Evolutionary conservation across 352 stramenopile species (phyloP), one percentile per base, ranked within the genome.

Genomic region (Pythium periplocum): DNA sequence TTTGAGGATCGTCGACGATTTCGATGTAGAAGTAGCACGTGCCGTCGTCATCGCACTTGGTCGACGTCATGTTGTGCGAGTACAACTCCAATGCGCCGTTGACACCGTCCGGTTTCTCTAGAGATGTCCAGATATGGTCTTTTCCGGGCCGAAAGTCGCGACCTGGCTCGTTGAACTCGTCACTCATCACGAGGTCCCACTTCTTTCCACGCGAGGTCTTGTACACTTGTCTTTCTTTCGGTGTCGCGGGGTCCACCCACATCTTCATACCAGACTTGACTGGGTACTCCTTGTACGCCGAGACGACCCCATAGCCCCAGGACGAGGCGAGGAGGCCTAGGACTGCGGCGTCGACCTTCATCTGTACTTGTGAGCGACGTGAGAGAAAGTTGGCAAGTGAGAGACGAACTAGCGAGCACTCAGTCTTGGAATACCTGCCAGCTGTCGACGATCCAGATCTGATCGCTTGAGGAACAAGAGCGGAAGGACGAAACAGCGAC

Each of bases 41-140:
- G 52, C 53, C 67, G 59, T 77, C 64, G 34, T 47, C 57, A 30
- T 78, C 69, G 44, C 74, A 85, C 43, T 72, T 76, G 10, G 75
- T 84, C 8, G 62, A 82, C 10, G 73, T 77, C 64, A 95, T 96
- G 34, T 80, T 87, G 52, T 86, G 83, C 45, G 90, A 90, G 71
- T 98, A 98, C 58, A 97, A 89, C 42, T 98, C 88, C 32, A 97
- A 69, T 2, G 91, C 92, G 11, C 74, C 78, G 51, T 96, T 96
- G n/a, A 90, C 93, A 55, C 91, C 90, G 62, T 98, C 92, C 48
- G 97, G 96, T 58, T 98, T 98, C 44, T 98, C 73, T 38, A 97
- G 75, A 4, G 92, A 90, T 17, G 90, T 98, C 92, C 92, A 98
- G 34, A 90, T 64, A 38, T 96, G 91, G 70, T 98, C 95, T 32